phyloP scores from a whole-genome alignment of 345 rosid genomes.

The Salix arbutifolia region DNA sequence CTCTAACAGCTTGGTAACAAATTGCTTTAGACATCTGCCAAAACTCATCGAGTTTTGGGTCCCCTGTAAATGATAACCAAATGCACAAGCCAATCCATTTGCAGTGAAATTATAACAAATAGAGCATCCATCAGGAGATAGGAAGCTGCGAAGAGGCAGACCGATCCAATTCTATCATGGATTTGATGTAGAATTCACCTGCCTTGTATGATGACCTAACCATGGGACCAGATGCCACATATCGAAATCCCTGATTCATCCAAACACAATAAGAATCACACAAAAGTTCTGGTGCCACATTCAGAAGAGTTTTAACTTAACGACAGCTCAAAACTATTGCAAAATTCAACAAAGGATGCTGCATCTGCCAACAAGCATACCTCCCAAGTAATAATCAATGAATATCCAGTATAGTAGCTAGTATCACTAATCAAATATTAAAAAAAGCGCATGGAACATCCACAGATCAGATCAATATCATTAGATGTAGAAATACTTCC shows the following conservation, averaged over 20 bases:
- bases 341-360: not conserved
- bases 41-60: not conserved
- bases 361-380: not conserved
- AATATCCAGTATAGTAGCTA: not conserved
- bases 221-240: slow-evolving; percentile 98
- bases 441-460: not conserved
- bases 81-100: slow-evolving; percentile 2
- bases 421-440: not conserved
- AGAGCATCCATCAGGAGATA: slow-evolving; percentile 8
- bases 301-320: not conserved
- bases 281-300: not conserved
- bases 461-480: not conserved
- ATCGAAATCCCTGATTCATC: slow-evolving; percentile 78
- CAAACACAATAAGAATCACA: slow-evolving; percentile 11
- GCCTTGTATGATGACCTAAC: slow-evolving; percentile 99
- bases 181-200: slow-evolving; percentile 93
- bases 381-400: not conserved
- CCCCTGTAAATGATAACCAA: not conserved
- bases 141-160: slow-evolving; percentile 45
- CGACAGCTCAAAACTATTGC: not conserved
- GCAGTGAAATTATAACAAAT: not conserved
- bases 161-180: slow-evolving; percentile 92
- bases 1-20: not conserved
- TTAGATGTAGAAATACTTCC: not conserved
- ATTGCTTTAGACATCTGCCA: not conserved